phyloP scores from a whole-genome alignment of 805 yeast species.

The Yarrowia keelungensis region DNA sequence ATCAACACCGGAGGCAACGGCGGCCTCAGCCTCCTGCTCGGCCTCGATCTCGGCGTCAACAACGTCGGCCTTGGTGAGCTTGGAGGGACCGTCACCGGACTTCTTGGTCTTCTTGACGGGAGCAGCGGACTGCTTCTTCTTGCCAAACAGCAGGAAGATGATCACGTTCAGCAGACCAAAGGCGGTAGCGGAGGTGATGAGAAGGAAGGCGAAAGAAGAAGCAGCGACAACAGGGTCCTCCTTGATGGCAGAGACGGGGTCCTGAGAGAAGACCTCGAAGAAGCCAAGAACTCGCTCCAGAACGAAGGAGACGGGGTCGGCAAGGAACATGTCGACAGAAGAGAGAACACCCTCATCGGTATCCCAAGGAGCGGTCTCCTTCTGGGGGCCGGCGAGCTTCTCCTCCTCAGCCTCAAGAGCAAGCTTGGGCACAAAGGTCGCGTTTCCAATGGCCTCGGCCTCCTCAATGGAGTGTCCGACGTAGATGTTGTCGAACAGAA shows the following conservation, averaged over 20 bases:
- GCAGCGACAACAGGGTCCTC: slow-evolving; percentile 51
- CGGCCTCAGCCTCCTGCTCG: slow-evolving; percentile 78
- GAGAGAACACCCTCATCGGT: slow-evolving; percentile 34
- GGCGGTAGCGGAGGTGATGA: slow-evolving; percentile 44
- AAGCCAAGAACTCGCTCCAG: slow-evolving; percentile 47
- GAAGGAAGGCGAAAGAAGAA: slow-evolving; percentile 44
- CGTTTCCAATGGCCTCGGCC: slow-evolving; percentile 81
- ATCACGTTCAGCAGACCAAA: slow-evolving; percentile 45
- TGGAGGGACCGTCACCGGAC: slow-evolving; percentile 75
- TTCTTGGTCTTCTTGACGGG: slow-evolving; percentile 65
- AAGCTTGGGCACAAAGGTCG: slow-evolving; percentile 62
- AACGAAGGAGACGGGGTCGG: slow-evolving; percentile 50
- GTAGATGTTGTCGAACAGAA: slow-evolving; percentile 80
- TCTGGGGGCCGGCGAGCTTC: slow-evolving; percentile 28
- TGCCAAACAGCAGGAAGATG: slow-evolving; percentile 36
- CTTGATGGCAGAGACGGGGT: slow-evolving; percentile 49
- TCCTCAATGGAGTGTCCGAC: slow-evolving; percentile 79
- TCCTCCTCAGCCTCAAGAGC: slow-evolving; percentile 46
- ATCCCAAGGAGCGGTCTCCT: slow-evolving; percentile 38
- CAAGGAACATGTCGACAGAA: slow-evolving; percentile 47
- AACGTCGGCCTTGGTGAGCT: slow-evolving; percentile 64
- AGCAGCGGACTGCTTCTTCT: slow-evolving; percentile 40
- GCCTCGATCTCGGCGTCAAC: slow-evolving; percentile 70
- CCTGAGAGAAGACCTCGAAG: slow-evolving; percentile 46
- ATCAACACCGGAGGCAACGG: slow-evolving; percentile 57